A percentile compares a stretch with the other conserved stretches of the same genome.
These are phyloP conservation scores for Tuber calosporum DNA, from an alignment of 495 filamentous ascomycete species.

Conservation along the genomic window DNA sequence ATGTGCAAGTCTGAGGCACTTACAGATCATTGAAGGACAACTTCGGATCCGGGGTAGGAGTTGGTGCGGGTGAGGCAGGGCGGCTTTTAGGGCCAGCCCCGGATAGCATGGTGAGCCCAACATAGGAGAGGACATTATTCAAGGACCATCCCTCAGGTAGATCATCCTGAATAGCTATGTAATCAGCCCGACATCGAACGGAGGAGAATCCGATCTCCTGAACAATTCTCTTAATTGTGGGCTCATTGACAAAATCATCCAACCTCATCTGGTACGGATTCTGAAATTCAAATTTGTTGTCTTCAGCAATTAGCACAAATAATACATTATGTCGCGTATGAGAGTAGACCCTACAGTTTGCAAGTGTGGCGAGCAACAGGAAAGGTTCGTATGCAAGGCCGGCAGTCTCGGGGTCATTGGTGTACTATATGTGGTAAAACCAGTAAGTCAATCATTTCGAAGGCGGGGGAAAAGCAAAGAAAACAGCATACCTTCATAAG, in stretches of 20 bases:
- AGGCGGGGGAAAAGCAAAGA: neutral
- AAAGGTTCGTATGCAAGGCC: slow-evolving; percentile 65
- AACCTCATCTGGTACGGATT: slow-evolving; percentile 91
- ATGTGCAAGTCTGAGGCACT: slow-evolving; percentile 32
- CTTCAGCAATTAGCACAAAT: slow-evolving; percentile 23
- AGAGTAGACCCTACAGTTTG: slow-evolving; percentile 54
- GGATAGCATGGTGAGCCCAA: slow-evolving; percentile 71
- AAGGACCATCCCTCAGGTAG: slow-evolving; percentile 85
- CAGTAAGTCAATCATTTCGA: neutral
- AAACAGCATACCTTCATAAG: slow-evolving; percentile 71
- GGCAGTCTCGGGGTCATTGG: slow-evolving; percentile 68
- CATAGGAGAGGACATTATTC: slow-evolving; percentile 56
- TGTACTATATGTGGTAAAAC: slow-evolving; percentile 52
- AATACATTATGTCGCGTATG: neutral
- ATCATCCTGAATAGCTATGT: slow-evolving; percentile 87
- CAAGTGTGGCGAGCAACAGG: slow-evolving; percentile 75
- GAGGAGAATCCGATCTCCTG: slow-evolving; percentile 65
- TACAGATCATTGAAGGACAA: slow-evolving; percentile 65
- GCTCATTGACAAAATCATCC: slow-evolving; percentile 96
- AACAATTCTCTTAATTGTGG: slow-evolving; percentile 73
- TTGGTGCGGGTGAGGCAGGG: slow-evolving; percentile 50
- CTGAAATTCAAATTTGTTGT: slow-evolving; percentile 98
- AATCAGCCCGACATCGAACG: slow-evolving; percentile 58
- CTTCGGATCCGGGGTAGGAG: slow-evolving; percentile 65
- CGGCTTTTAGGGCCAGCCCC: slow-evolving; percentile 56